Base-by-base conservation (phyloP, 2,329 filamentous ascomycete species). In the Septoria petroselini region DNA sequence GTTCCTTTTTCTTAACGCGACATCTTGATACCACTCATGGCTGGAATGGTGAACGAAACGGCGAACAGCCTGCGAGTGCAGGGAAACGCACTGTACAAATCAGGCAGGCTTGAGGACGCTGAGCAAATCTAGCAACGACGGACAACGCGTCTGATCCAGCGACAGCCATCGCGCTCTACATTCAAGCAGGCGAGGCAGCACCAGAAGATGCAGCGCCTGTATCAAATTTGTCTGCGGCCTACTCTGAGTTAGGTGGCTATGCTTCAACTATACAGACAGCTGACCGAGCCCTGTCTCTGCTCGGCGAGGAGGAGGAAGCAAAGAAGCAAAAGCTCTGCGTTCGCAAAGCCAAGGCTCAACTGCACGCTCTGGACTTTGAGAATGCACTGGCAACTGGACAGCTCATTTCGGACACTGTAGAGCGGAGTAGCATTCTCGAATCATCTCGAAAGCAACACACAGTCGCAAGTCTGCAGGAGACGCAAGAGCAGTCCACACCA, bases 221-320 rank as follows among this genome's bases (percentile, higher is more conserved):
- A 30, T 50, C 52, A 4, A 60, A 60, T 37, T 41, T 58, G 4
- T 55, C 56, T 7, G 47, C 49, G 2, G 54, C 43, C 7, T 46
- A 48, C 31, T 59, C 50, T 27, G 56, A 60, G 41, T 33, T 55
- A 14, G 51, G 55, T 18, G 39, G 55, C n/a, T 60, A 57, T 44
- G 23, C 35, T 8, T 21, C 44, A 4, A 31, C 38, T 9, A 33
- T 50, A 7, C 31, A 19, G 14, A 42, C 48, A 23, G 51, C 30
- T 14, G 41, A 50, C 14, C 33, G 23, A 3, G 52, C 57, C 8
- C 44, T 56, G 5, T 31, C 29, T 18, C 38, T 56, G 18, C 44
- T 55, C 7, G 45, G 41, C 19, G 39, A 53, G 14, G 19, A 30
- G 12, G 25, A 51, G 18, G 44, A 41, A 5, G 30, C 42, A 8